Conservation (phyloP, 495 filamentous ascomycete genomes). For the Xanthoparmelia taractica region DNA sequence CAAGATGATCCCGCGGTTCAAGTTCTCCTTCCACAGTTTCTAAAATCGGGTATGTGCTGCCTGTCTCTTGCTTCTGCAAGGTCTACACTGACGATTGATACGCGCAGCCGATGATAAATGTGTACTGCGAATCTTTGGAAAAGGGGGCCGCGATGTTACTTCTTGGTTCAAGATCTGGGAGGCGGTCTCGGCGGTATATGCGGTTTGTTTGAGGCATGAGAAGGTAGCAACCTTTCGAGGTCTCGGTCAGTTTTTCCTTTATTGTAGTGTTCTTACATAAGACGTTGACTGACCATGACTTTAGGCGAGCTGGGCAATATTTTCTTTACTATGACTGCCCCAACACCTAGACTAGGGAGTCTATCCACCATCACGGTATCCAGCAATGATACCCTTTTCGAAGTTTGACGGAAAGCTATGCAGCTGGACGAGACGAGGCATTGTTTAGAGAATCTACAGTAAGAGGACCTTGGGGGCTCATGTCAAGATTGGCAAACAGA, state of each 20-base stretch:
- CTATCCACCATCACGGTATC: background rate
- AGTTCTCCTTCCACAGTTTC: background rate
- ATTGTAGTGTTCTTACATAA: background rate
- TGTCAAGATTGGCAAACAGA: background rate
- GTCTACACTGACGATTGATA: background rate
- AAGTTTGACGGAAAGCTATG: background rate
- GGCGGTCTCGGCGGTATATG: background rate
- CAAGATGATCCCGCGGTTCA: background rate
- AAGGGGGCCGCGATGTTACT: background rate
- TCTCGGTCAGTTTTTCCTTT: background rate
- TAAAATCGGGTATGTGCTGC: background rate
- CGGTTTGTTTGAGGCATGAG: background rate
- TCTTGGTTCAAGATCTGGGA: constrained; percentile 4
- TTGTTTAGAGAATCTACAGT: too few species aligned
- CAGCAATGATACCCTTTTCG: background rate
- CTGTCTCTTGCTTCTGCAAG: background rate
- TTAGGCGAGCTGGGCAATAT: background rate
- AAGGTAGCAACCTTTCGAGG: background rate
- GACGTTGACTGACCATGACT: background rate
- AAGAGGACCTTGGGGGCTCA: background rate
- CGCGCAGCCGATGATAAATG: background rate
- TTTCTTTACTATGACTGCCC: background rate
- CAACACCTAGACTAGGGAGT: background rate
- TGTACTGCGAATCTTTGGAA: background rate
- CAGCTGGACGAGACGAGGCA: background rate